Percentiles rank a stretch among this genome's conserved stretches.
These are phyloP conservation scores for Mollisia scopiformis DNA, from an alignment of 2,329 filamentous ascomycete species.

Conservation along the genomic window DNA sequence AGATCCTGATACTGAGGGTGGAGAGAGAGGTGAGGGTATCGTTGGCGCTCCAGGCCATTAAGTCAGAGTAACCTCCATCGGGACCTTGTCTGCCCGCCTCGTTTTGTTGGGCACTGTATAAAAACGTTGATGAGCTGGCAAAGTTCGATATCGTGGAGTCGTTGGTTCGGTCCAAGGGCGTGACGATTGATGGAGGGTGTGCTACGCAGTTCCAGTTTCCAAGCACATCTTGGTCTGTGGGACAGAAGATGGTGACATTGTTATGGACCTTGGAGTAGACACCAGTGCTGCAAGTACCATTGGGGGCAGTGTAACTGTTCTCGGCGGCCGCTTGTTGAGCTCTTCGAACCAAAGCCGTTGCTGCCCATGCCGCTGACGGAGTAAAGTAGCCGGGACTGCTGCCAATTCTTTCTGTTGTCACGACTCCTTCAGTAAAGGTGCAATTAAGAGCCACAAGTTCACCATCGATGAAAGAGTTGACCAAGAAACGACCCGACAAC, in stretches of 20 bases:
- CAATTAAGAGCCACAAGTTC: background rate
- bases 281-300: background rate
- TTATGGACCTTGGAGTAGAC: background rate
- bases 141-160: background rate
- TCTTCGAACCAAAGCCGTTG: background rate
- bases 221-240: background rate
- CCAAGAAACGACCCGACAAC: slow-evolving; percentile 4
- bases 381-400: no score
- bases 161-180: background rate
- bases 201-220: background rate
- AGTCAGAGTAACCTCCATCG: background rate
- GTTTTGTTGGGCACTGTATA: background rate
- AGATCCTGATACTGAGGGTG: background rate
- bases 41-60: background rate
- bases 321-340: background rate
- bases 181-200: background rate
- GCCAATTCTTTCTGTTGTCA: background rate
- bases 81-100: background rate
- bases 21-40: background rate
- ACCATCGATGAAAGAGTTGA: slow-evolving; percentile 8
- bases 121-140: background rate
- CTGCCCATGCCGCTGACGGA: background rate
- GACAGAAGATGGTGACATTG: background rate
- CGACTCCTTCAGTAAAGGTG: background rate
- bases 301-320: background rate